Evolutionary conservation across 1,284 basidiomycete species (phyloP).

Genomic region (Ceratobasidium sp.): DNA sequence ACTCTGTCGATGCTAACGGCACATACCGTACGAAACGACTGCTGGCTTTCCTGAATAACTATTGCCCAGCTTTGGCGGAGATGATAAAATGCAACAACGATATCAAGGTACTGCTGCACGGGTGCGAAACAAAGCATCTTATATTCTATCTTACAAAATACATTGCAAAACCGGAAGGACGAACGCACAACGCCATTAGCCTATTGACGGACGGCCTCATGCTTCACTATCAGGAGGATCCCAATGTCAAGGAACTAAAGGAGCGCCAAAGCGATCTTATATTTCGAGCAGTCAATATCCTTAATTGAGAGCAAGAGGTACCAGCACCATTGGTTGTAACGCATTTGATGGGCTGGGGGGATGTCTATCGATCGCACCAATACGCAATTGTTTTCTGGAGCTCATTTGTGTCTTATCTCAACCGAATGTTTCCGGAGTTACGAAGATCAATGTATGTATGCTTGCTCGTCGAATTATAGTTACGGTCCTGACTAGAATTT

Average conservation of each 20-base stretch:
- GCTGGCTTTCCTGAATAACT: slow-evolving; percentile 52
- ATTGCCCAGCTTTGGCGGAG: slow-evolving; percentile 50
- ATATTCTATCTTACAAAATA: slow-evolving; percentile 48
- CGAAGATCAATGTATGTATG: neutral
- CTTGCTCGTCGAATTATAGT: too few relatives aligned
- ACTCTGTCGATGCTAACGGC: slow-evolving; percentile 46
- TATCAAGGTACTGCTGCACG: slow-evolving; percentile 50
- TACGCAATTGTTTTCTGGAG: neutral
- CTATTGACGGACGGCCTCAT: slow-evolving; percentile 18
- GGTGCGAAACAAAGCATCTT: neutral
- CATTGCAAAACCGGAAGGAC: slow-evolving; percentile 47
- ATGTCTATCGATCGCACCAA: slow-evolving; percentile 4
- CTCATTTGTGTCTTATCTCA: neutral
- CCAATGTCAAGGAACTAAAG: neutral
- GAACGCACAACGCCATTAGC: slow-evolving; percentile 48
- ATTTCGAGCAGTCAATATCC: slow-evolving; percentile 33
- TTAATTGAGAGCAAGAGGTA: slow-evolving; percentile 41
- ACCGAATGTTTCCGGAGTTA: neutral
- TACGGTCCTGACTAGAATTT: too few relatives aligned
- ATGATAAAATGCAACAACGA: slow-evolving; percentile 54
- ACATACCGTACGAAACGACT: slow-evolving; percentile 32
- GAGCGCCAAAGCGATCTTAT: slow-evolving; percentile 11
- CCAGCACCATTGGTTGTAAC: slow-evolving; percentile 35
- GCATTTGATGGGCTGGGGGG: slow-evolving; percentile 26
- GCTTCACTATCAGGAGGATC: neutral